Evolutionary conservation across 2,329 filamentous ascomycete species (phyloP), one percentile per base, ranked within the genome.

Genomic region (Escovopsis sp.): DNA sequence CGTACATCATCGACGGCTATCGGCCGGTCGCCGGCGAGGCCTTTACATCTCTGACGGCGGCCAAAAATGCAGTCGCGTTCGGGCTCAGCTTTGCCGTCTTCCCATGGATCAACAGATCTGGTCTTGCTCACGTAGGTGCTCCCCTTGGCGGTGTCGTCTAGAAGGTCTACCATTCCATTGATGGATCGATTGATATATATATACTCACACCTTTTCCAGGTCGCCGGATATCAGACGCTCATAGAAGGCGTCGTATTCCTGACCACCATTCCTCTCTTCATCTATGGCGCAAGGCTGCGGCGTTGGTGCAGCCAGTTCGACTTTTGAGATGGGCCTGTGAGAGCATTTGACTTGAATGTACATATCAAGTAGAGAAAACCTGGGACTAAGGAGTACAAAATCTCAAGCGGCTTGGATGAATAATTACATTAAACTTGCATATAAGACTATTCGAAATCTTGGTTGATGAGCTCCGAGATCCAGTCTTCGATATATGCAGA

Each of bases 301-400:
- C 15, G 33, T 12, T 41, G 39, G 39, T 41, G 12, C n/a, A 41
- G 39, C 33, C 19, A 41, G 18, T 41, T 41, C 28, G 39, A 41
- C 26, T 18, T 41, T 41, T 41, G n/a, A 41, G 2, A 7, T 18
- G 4, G 23, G 28, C 28, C 6, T 6, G 6, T 30, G 6, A 10
- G 10, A 6, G 28, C 28, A 30, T 30, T 30, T 10, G 6, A 6
- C 28, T 30, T 30, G 28, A 30, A 30, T 30, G 28, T 30, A 6
- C 10, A 30, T 6, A 10, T 10, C 28, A 6, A 6, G 28, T 30
- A 10, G 28, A 30, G 28, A 10, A 30, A 10, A 30, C 10, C 28
- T 30, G 6, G 28, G 6, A 30, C 10, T 30, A 6, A 6, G 28
- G 10, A 30, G 6, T 30, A 15, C 15, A 15, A 15, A 15, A 15